Evolutionary conservation across 495 filamentous ascomycete genomes (phyloP), one percentile per base, ranked within the genome.

Genomic region (Aspergillus asperescens): DNA sequence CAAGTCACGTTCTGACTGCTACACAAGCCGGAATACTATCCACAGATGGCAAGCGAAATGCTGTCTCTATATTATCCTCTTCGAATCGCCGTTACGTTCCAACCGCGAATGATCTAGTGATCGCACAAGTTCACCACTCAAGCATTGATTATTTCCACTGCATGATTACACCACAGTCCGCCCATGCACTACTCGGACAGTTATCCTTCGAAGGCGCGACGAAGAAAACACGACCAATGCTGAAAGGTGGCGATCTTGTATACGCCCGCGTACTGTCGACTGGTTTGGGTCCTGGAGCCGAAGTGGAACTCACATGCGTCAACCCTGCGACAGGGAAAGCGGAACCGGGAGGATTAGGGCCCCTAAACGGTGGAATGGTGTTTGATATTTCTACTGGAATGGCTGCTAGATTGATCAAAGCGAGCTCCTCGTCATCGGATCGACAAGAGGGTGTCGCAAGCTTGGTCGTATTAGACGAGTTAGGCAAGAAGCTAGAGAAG

Each of bases 131-230:
- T 55, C 81, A 87, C 62, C 87, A 84, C 62, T 85, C 83, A 23
- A 79, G 82, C 38, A 61, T 71, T 20, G 93, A 98, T 58, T 77
- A 77, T 57, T 96, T 87, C 75, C 85, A 86, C 64, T 86, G 82
- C 68, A 68, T 79, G 48, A 69, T 89, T 25, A 81, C 80, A 0
- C 82, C 83, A 7, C 82, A 94, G 64, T 85, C 86, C 1, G 66
- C 89, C 7, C 78, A 82, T 57, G 90, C 88, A 2, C 71, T 85
- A 7, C 81, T 98, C 1, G 88, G 89, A 0, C 87, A 95, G 59
- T 79, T 98, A 7, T 80, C 91, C 19, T 98, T 98, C 64, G 90
- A 96, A 67, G 81, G 82, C 52, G 93, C 89, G 20, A 91, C 84
- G 29, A 94, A 89, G 66, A 98, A 97, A 66, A 94, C 89, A 3